Evolutionary conservation across 2,329 filamentous ascomycete genomes (phyloP), one percentile per base, ranked within the genome.

Genomic region (Botryotinia narcissicola): DNA sequence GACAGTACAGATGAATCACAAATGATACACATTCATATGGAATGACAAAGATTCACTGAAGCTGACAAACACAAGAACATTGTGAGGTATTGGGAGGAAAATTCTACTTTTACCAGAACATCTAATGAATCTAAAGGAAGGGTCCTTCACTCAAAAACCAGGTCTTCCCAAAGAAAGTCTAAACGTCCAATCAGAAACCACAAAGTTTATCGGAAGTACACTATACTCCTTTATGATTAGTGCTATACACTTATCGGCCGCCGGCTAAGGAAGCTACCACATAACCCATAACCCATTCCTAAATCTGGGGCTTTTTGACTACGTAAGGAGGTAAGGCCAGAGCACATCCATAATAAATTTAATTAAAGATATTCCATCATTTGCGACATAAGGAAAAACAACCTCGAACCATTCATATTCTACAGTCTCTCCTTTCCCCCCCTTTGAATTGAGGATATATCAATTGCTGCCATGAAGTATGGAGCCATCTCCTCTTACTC

Each of bases 401-500:
- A 32, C 35, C 40, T 32, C 37, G 29, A 62, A 42, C 29, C 20
- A 25, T 44, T 12, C 62, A 35, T 48, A 25, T 35, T 32, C 32
- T 10, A 32, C 4, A 4, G 32, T 37, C 63, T 25, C 63, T 37
- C 44, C 54, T 67, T 46, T 14, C 5, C 25, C 20, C 42, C 18
- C 60, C 20, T 35, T 54, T 18, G 42, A 29, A 7, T 25, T 20
- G 46, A 67, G 46, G 22, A 67, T 54, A 42, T 42, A 68, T 48
- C 40, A 35, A 73, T 70, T 77, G 75, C 74, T 78, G 76, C 74
- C 76, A 80, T 80, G 79, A 78, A 78, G 73, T 72, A 97, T 97
- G 93, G 93, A 97, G 85, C 88, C 91, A 79, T 98, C 95, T 81
- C 96, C 96, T 76, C 89, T 99, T 81, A 97, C 95, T 73, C 94